Base-by-base conservation (phyloP, 148 eudicot genomes). In the Chenopodium quinoa region DNA sequence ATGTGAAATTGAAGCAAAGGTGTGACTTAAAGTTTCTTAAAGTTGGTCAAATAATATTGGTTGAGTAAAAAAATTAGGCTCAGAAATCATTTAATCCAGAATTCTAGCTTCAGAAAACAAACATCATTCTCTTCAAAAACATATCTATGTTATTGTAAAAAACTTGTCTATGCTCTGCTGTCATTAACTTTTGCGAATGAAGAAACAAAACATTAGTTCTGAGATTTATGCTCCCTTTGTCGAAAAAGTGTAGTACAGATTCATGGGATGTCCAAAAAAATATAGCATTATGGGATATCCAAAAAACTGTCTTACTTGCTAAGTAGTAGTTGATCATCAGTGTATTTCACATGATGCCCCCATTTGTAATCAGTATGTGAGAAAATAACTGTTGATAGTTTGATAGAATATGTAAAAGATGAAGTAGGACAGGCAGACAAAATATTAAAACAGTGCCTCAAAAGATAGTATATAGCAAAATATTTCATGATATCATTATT, bases 1-100 rank as follows among this genome's bases (percentile, higher is more conserved):
- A 93, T 75, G 91, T 85, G 27, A 82, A 77, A 75, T 73, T 81
- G 73, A 90, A 90, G 84, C 91, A 88, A 64, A 91, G 97, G 99
- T 95, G 37, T 75, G 79, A 71, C 46, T 60, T 37, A 72, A 62
- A 75, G 7, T 50, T 31, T 40, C 10, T 25, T 47, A 34, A 40
- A 5, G 0, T 37, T 37, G 27, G 1, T 76, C 69, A 68, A 37
- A 3, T 13, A 29, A 54, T 23, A 16, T 11, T 58, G 50, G 31
- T 40, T 52, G 32, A 27, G 17, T 25, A 67, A 29, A 29, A 67
- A 2, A 22, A 11, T 11, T 29, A 67, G 66, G 66, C 7, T 62
- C 66, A 1, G 1, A n/a, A 7, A 7, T 62, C 71, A 27, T 29
- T 11, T 0, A n/a, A 29, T 67, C 32, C 71, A 29, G 16, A 25